Conservation (phyloP, 2,329 filamentous ascomycete species). For the Aspergillus brasiliensis region DNA sequence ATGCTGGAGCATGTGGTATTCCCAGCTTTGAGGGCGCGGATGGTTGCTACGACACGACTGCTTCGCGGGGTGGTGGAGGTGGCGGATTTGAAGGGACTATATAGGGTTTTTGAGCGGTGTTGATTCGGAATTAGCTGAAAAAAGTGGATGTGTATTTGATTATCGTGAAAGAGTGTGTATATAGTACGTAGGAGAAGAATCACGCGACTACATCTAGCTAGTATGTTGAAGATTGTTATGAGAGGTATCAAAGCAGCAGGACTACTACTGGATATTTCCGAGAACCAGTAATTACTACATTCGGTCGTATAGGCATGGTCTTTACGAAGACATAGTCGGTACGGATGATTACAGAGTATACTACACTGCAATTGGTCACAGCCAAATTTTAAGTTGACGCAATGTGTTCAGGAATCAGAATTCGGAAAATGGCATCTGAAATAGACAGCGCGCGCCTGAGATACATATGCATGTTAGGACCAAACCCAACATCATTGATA, state of each 20-base stretch:
- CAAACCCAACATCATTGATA: neutral
- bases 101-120: constrained; percentile 92
- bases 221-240: neutral
- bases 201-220: neutral
- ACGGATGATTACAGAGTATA: too few species aligned
- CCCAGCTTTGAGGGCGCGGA: constrained; percentile 77
- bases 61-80: constrained; percentile 81
- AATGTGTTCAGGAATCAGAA: neutral
- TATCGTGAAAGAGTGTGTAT: neutral
- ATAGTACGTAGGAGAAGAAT: neutral
- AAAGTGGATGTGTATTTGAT: neutral
- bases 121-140: constrained; percentile 45
- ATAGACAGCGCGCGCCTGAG: neutral
- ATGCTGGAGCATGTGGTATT: constrained; percentile 86
- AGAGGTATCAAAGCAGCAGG: neutral
- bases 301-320: too few species aligned
- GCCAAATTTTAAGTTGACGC: too few species aligned
- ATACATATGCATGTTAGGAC: neutral
- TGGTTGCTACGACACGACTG: constrained; percentile 79
- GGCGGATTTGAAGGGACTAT: constrained; percentile 88
- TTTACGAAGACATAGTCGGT: too few species aligned
- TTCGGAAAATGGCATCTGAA: neutral
- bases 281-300: too few species aligned
- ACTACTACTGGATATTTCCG: too few species aligned
- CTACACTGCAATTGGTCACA: too few species aligned